Base-by-base conservation (phyloP, 805 yeast species). In the Yarrowia alimentaria region DNA sequence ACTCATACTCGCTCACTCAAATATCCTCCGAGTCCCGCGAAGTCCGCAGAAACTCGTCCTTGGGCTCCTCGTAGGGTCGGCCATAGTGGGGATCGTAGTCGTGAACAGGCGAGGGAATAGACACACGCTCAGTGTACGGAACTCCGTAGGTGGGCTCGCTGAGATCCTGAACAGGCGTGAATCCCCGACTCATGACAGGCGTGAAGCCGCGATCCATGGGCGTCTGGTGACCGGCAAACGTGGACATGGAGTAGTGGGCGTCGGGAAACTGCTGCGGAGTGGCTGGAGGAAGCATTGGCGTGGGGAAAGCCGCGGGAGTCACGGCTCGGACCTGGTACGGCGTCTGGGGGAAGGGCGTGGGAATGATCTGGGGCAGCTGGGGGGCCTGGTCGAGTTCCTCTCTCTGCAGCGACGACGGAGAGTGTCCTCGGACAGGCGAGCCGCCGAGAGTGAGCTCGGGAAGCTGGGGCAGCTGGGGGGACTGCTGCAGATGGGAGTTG, bases 131-230 rank as follows among this genome's bases (percentile, higher is more conserved):
- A 9, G 33, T 11, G 25, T 26, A 26, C 5, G 47, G 47, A 3
- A 28, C 33, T 6, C 47, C 47, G 11, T 40, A 40, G 2, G 47
- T 40, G 13, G 47, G 33, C 25, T 40, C 47, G 10, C n/a, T 40
- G 33, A 37, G 43, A 25, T 37, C 43, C 43, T 37, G 43, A n/a
- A 12, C 17, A 9, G 43, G 43, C 13, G 43, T 37, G 30, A 37
- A 24, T 0, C 33, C 33, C 5, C 33, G 22, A 7, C 25, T 22
- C 6, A 25, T 18, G 4, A 40, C 47, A 4, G 47, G 47, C 9
- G 47, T 40, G 19, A 40, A 40, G 6, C 47, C 47, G 3, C 47
- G 32, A 18, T 40, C 47, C 47, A 40, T 40, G 19, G 47, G 47
- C 25, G 47, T 40, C n/a, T n/a, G 12, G 17, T 40, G 11, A 14